These are phyloP conservation scores for Laguncularia racemosa DNA, from an alignment of 345 rosid genomes.

Conservation along the genomic window DNA sequence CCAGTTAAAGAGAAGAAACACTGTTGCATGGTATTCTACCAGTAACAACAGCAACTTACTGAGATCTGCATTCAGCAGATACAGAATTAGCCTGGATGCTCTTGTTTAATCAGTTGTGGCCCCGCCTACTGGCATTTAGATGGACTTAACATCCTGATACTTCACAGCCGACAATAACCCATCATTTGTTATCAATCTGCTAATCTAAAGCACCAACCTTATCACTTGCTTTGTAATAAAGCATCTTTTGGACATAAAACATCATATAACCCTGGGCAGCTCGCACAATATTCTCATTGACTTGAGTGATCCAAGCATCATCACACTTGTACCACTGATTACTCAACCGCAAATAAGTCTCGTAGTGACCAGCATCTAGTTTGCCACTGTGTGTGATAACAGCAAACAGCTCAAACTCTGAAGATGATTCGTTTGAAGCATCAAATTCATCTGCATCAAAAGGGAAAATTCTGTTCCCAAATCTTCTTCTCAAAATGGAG, in stretches of 20 bases:
- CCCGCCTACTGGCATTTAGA: neutral
- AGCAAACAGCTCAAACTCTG: constrained; percentile 60
- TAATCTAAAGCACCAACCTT: constrained; percentile 16
- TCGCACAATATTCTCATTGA: constrained; percentile 50
- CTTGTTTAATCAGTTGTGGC: neutral
- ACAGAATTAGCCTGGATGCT: neutral
- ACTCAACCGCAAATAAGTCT: constrained; percentile 48
- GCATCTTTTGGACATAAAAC: constrained; percentile 64
- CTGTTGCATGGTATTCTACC: constrained; percentile 1
- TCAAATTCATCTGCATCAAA: constrained; percentile 53
- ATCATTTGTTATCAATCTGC: neutral
- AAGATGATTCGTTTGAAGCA: constrained; percentile 33
- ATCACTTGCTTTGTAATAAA: constrained; percentile 46
- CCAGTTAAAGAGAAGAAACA: neutral
- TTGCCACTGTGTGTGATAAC: constrained; percentile 57
- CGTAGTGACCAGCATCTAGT: constrained; percentile 59
- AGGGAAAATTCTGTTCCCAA: constrained; percentile 45
- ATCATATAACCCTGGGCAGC: constrained; percentile 74
- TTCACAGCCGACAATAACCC: constrained; percentile 1
- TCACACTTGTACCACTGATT: constrained; percentile 69
- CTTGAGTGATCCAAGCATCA: constrained; percentile 59
- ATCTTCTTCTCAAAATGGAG: constrained; percentile 50
- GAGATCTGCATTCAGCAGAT: neutral
- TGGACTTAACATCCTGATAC: neutral
- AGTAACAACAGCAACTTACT: constrained; percentile 11